phyloP scores from a whole-genome alignment of 192 early-diverging fungal genomes.

The Coemansia sp. region DNA sequence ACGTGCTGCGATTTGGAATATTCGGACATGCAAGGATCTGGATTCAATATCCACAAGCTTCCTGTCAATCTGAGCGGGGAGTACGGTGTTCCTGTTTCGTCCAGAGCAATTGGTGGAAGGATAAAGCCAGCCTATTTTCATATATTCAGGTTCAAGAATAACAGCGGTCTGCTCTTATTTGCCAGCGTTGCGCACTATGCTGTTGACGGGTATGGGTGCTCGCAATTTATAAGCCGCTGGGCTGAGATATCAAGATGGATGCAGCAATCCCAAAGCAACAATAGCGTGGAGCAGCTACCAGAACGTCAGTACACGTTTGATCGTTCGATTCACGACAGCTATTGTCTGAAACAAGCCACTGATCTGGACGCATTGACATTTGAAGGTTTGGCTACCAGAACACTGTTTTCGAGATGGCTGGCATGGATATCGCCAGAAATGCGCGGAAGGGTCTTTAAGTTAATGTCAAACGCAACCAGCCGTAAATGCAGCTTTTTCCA shows the following conservation, averaged over 20 bases:
- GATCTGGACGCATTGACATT: background rate
- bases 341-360: background rate
- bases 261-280: background rate
- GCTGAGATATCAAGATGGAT: slow-evolving; percentile 9
- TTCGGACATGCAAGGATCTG: no score
- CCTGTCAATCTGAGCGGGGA: background rate
- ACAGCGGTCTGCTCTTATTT: slow-evolving; percentile 20
- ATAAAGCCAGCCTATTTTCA: slow-evolving; percentile 13
- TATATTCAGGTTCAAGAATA: slow-evolving; percentile 4
- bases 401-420: background rate
- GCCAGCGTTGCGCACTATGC: slow-evolving; percentile 5
- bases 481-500: slow-evolving; percentile 13
- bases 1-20: no score
- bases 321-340: background rate
- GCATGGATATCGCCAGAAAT: slow-evolving; percentile 19
- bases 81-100: background rate
- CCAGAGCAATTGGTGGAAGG: background rate
- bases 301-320: background rate
- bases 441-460: background rate
- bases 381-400: background rate
- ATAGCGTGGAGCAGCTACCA: background rate
- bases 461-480: background rate
- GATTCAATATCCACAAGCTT: no score
- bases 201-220: slow-evolving; percentile 7
- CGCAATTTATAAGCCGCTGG: slow-evolving; percentile 14